Evolutionary conservation across 805 yeast species (phyloP).

Genomic region (Metschnikowia continentalis): DNA sequence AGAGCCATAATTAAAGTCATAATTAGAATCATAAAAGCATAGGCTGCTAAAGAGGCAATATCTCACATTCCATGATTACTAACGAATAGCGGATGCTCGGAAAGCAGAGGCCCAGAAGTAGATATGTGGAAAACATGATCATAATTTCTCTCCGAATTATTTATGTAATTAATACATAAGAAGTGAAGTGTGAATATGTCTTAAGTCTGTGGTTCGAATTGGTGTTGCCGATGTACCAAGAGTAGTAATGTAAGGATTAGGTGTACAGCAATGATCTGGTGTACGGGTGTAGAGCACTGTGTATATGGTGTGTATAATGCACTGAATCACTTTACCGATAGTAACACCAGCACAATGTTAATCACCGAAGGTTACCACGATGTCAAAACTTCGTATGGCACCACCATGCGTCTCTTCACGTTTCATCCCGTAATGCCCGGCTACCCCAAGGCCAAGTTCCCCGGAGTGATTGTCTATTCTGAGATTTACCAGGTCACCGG

Average conservation of each 20-base stretch:
- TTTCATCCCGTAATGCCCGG: slow-evolving; percentile 67
- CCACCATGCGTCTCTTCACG: slow-evolving; percentile 61
- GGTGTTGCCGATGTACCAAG: background rate
- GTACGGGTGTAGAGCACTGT: background rate
- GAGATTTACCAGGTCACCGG: slow-evolving; percentile 84
- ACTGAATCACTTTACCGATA: too few species aligned
- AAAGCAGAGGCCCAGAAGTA: slow-evolving; percentile 28
- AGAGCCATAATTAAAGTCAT: too few species aligned
- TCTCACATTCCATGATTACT: background rate
- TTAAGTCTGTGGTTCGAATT: background rate
- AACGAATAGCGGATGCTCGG: slow-evolving; percentile 45
- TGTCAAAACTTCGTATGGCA: slow-evolving; percentile 60
- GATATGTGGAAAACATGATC: background rate
- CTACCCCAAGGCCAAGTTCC: slow-evolving; percentile 75
- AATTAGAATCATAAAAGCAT: too few species aligned
- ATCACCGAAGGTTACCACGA: slow-evolving; percentile 64
- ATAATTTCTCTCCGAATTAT: too few species aligned
- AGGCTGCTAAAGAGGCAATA: too few species aligned
- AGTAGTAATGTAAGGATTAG: background rate
- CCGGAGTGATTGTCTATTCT: slow-evolving; percentile 74
- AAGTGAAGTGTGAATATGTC: background rate
- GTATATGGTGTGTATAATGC: background rate
- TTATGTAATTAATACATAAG: background rate
- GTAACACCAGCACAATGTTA: slow-evolving; percentile 44
- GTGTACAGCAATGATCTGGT: background rate